Evolutionary conservation across 1,139 yeast genomes (phyloP), one percentile per base, ranked within the genome.

Genomic region (Pichia sp.): DNA sequence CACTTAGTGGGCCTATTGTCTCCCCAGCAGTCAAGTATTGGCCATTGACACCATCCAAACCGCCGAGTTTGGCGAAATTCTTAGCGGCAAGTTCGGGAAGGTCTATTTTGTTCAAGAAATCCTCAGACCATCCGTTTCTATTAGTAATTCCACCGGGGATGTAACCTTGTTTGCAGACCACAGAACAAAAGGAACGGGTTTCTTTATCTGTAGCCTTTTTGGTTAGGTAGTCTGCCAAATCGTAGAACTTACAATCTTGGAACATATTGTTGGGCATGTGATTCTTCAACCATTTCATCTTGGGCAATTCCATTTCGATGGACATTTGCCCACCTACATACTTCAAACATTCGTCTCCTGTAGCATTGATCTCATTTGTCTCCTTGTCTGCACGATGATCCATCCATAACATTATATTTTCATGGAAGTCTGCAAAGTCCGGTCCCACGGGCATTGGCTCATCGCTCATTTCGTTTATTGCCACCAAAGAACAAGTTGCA

Each of bases 301-400:
- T 91, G 44, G 98, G 98, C 49, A 91, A 70, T 57, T 91, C 97
- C 97, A 88, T 88, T 62, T 91, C 98, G 53, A 91, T 80, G 33
- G 96, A 86, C 96, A 91, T 88, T 52, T 80, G 83, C 15, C 98
- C 98, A 35, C 98, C 98, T 12, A 91, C 98, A 56, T 86, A 91
- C 58, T 84, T 81, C 52, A 91, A 70, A 44, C 84, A 73, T 51
- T 74, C 76, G 56, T 86, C 94, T 28, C 72, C 72, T 1, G 95
- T 81, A 32, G 80, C 75, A 59, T 88, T 88, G 59, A 91, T 87
- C 37, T 66, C 71, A 44, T 74, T 64, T 16, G 96, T 87, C 58
- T 88, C 96, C n/a, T 67, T 67, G n/a, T 69, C 77, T 1, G 98
- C 96, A 47, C 98, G 73, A 60, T 91, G 98, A 62, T 91, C 98